These are phyloP conservation scores for Coniosporium tulheliwenetii DNA, from an alignment of 2,329 filamentous ascomycete genomes.

Conservation along the genomic window DNA sequence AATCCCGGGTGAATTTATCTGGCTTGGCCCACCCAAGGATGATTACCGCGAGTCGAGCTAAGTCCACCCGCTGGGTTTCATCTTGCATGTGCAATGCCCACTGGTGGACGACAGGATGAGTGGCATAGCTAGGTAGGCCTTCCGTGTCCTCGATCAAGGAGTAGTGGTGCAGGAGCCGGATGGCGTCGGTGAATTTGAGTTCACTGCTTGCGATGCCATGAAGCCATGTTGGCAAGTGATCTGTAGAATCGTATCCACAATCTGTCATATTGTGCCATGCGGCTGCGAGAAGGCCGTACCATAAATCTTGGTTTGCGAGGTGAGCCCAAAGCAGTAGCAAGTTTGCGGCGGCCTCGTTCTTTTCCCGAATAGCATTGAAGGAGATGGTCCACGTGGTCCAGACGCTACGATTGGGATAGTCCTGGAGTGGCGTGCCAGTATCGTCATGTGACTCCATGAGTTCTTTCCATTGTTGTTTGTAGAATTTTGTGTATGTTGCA, in stretches of 20 bases:
- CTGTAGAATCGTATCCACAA: not conserved
- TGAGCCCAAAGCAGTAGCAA: conserved; percentile 10
- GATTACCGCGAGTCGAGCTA: conserved; percentile 3
- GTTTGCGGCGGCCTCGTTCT: conserved; percentile 7
- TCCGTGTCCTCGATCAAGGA: conserved; percentile 5
- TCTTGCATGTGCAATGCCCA: conserved; percentile 1
- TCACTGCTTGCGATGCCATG: conserved; percentile 7
- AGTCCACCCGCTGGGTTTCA: not conserved
- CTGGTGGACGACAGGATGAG: conserved; percentile 3
- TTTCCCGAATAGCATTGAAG: conserved; percentile 5
- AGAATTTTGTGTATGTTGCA: conserved; percentile 9
- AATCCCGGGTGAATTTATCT: not conserved
- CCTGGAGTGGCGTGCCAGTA: conserved; percentile 7
- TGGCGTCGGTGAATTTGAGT: conserved; percentile 6
- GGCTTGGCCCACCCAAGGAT: conserved; percentile 4
- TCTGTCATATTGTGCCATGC: conserved; percentile 1
- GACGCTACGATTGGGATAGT: conserved; percentile 9
- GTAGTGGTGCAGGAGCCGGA: conserved; percentile 5
- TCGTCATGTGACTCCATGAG: conserved; percentile 8
- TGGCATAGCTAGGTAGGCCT: conserved; percentile 3
- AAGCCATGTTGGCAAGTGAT: conserved; percentile 5
- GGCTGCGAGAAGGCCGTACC: conserved; percentile 6
- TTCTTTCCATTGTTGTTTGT: conserved; percentile 12
- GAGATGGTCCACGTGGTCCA: conserved; percentile 8
- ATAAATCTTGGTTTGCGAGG: conserved; percentile 9